These are phyloP conservation scores for Triticum timopheevii DNA, from an alignment of 176 grass and related monocot species.

Conservation along the genomic window DNA sequence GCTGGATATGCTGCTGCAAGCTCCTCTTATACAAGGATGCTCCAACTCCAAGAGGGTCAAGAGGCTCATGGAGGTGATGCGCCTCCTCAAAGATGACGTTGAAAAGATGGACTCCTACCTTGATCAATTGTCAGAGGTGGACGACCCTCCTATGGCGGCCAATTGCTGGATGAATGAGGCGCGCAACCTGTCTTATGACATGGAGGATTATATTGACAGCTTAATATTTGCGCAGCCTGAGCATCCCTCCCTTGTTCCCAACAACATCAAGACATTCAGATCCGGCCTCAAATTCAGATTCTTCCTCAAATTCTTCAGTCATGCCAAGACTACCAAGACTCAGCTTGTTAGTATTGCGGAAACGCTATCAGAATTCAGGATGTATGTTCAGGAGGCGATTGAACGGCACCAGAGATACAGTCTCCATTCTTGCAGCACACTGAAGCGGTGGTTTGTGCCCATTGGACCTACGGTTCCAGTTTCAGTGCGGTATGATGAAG, in stretches of 20 bases:
- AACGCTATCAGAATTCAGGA: background rate
- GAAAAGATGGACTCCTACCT: background rate
- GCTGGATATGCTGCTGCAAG: background rate
- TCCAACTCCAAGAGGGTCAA: background rate
- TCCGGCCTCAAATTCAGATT: too few relatives aligned
- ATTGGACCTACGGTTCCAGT: too few relatives aligned
- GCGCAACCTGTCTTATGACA: background rate
- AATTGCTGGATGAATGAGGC: constrained; percentile 15
- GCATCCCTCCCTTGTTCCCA: background rate
- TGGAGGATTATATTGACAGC: background rate
- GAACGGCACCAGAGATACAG: too few relatives aligned
- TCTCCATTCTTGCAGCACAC: too few relatives aligned
- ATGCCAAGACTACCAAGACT: background rate
- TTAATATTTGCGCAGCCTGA: background rate
- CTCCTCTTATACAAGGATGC: background rate
- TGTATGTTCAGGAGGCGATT: background rate
- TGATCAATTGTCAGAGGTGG: background rate
- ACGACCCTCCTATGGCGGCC: background rate
- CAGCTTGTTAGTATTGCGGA: too few relatives aligned
- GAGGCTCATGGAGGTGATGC: background rate
- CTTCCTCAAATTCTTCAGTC: background rate
- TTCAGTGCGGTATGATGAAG: too few relatives aligned
- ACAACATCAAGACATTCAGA: background rate
- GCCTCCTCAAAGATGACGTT: background rate
- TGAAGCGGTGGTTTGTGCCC: too few relatives aligned